Percentiles rank a stretch among this genome's conserved stretches.
These are phyloP conservation scores for Kwoniella shivajii DNA, from an alignment of 1,284 basidiomycete species.

Conservation along the genomic window DNA sequence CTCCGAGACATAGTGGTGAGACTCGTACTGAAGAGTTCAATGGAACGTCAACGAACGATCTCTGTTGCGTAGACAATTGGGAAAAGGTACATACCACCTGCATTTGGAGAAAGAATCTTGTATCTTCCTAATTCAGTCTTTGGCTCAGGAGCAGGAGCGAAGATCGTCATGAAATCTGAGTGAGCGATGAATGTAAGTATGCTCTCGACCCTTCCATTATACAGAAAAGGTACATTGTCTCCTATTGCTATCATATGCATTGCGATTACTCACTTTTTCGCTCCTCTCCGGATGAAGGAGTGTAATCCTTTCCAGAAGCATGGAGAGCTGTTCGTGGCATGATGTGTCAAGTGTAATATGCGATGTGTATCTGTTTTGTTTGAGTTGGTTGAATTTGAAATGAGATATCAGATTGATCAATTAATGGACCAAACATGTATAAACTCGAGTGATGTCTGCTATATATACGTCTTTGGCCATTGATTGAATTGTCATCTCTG, in stretches of 20 bases:
- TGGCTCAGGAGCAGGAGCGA: constrained; percentile 31
- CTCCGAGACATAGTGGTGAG: constrained; percentile 59
- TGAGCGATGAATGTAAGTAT: neutral
- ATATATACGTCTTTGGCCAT: too few relatives aligned
- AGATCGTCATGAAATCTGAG: constrained; percentile 20
- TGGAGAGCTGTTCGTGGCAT: constrained; percentile 9
- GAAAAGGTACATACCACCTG: constrained; percentile 53
- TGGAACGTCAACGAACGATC: too few relatives aligned
- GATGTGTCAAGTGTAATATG: neutral
- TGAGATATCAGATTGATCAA: too few relatives aligned
- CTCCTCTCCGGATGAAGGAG: constrained; percentile 7
- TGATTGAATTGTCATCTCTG: too few relatives aligned
- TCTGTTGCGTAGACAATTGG: too few relatives aligned
- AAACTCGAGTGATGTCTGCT: too few relatives aligned
- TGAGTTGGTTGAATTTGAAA: neutral
- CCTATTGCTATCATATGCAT: neutral
- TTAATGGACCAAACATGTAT: too few relatives aligned
- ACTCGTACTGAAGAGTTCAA: constrained; percentile 48
- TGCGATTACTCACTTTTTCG: constrained; percentile 3
- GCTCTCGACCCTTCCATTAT: neutral
- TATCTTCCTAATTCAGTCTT: constrained; percentile 50
- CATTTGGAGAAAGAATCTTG: constrained; percentile 56
- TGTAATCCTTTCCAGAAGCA: constrained; percentile 7
- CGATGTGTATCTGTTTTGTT: neutral
- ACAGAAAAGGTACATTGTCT: neutral